These are phyloP conservation scores for Penstemon newberryi DNA, from an alignment of 257 asterid species.

Conservation along the genomic window DNA sequence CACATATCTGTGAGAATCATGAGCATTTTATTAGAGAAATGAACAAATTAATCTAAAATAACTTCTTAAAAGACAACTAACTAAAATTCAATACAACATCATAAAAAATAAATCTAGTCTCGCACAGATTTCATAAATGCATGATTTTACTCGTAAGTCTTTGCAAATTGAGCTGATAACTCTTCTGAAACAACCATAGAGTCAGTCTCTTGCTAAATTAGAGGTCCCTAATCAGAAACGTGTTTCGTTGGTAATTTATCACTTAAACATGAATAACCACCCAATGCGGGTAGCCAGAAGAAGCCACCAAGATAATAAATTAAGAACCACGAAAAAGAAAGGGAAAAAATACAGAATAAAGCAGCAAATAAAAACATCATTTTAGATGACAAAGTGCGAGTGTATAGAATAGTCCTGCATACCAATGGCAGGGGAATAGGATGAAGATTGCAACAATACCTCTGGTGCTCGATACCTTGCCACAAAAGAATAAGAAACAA, in stretches of 20 bases:
- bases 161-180: too few relatives aligned
- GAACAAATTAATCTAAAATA: neutral
- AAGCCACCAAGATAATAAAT: constrained; percentile 11
- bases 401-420: constrained; percentile 31
- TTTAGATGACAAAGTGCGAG: neutral
- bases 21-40: constrained; percentile 21
- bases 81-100: neutral
- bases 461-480: constrained; percentile 98
- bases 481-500: constrained; percentile 18
- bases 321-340: constrained; percentile 10
- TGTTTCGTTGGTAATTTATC: too few relatives aligned
- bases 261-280: too few relatives aligned
- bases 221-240: too few relatives aligned
- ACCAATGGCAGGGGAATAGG: constrained; percentile 91
- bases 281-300: neutral
- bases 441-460: constrained; percentile 76
- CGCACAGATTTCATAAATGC: too few relatives aligned
- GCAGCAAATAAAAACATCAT: neutral
- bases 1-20: constrained; percentile 73
- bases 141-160: too few relatives aligned
- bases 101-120: neutral
- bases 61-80: neutral
- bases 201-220: too few relatives aligned
- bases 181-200: too few relatives aligned
- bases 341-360: neutral